Percentiles rank a stretch among this genome's conserved stretches.
phyloP scores from a whole-genome alignment of 208 protist genomes.

The Crithidia bombi region DNA sequence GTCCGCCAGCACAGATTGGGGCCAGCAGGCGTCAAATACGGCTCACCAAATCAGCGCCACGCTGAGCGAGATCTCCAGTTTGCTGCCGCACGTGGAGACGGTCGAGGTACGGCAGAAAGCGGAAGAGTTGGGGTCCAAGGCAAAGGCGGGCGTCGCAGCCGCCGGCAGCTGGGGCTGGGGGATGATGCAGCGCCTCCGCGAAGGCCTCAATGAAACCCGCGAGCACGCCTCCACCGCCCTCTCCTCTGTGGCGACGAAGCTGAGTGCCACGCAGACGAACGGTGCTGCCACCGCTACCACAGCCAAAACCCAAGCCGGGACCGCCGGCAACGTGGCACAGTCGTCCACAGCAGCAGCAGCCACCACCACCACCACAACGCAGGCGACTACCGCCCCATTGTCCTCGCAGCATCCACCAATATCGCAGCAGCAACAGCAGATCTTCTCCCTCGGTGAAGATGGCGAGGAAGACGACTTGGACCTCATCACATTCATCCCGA shows the following conservation, averaged over 20 bases:
- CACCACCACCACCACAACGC: not conserved
- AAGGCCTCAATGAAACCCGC: slow-evolving; percentile 41
- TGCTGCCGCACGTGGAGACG: slow-evolving; percentile 32
- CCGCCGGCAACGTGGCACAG: not conserved
- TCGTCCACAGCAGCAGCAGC: not conserved
- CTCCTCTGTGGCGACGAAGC: slow-evolving; percentile 5
- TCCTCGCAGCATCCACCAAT: not conserved
- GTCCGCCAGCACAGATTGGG: slow-evolving; percentile 9
- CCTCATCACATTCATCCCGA: slow-evolving; percentile 67
- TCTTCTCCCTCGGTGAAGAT: slow-evolving; percentile 60
- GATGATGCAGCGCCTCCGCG: slow-evolving; percentile 56
- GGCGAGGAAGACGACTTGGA: slow-evolving; percentile 74
- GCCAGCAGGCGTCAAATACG: slow-evolving; percentile 20
- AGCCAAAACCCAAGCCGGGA: not conserved
- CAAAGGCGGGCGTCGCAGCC: slow-evolving; percentile 49
- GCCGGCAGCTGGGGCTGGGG: slow-evolving; percentile 75
- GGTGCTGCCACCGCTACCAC: not conserved
- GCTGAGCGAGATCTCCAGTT: slow-evolving; percentile 35
- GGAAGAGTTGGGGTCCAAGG: slow-evolving; percentile 54
- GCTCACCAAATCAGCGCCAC: slow-evolving; percentile 25
- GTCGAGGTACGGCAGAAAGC: slow-evolving; percentile 51
- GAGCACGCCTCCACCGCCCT: slow-evolving; percentile 24
- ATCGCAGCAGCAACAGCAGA: slow-evolving; percentile 22
- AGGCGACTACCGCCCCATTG: not conserved
- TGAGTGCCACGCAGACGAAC: not conserved